Base-by-base conservation (phyloP, 208 protist species). In the Acanthamoeba lenticulata region DNA sequence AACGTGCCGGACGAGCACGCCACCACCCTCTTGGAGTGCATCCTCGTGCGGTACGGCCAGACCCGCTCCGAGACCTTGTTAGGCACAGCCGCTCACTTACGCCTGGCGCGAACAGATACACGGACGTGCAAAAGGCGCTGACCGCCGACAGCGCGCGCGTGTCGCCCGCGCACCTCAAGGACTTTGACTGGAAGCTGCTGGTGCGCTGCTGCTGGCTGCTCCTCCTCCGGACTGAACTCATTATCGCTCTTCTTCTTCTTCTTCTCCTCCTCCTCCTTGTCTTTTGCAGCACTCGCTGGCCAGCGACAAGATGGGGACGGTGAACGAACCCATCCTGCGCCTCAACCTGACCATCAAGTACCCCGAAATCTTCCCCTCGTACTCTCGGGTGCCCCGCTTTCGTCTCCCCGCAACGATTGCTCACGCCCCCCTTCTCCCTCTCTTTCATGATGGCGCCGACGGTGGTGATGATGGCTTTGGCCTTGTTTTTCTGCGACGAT, bases 121-220 rank as follows among this genome's bases (percentile, higher is more conserved):
- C 69, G 5, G 69, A 79, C 38, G 69, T 79, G 32, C 69, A 47
- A 17, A 79, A 79, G 69, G 69, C 69, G 2, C 69, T 79, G 0
- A 32, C 69, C 27, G 32, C 5, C 34, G 69, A 79, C 40, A 79
- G 15, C 0, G 69, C 69, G n/a, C 7, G 19, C 0, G 27, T 79
- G 15, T 42, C 69, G 38, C 38, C 69, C 21, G 69, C 69, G 13
- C 69, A 79, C 69, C 69, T 79, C 38, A 79, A 79, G 69, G 69
- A 79, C 40, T 79, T 79, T 45, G 69, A 79, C 40, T 79, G 69
- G 69, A 79, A 79, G 69, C 69, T 79, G 6, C 69, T 79, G 69
- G 69, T 79, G 27, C 40, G 3, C 52, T 60, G n/a, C n/a, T n/a
- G n/a, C n/a, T n/a, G n/a, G n/a, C n/a, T n/a, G n/a, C n/a, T n/a